Evolutionary conservation across 1,284 basidiomycete genomes (phyloP), one percentile per base, ranked within the genome.

Genomic region (Rhodofomes roseus): DNA sequence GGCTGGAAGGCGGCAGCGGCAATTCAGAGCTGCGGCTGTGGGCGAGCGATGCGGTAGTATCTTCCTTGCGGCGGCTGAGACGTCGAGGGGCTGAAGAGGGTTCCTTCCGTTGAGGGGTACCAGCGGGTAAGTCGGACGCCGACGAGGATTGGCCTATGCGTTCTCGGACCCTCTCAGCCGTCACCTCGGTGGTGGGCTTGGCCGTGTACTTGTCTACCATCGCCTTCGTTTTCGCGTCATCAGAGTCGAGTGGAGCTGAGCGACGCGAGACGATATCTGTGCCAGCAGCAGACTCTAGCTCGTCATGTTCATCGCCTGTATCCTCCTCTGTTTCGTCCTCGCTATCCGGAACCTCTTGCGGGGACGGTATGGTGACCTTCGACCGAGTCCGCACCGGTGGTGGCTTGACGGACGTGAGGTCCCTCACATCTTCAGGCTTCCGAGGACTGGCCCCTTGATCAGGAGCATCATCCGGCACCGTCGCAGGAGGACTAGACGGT

Each of bases 171-270:
- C 29, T n/a, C 27, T 12, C 9, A 5, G 12, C 14, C 14, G 25
- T 23, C 16, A 25, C 4, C 14, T 29, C 25, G 2, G 16, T 16
- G 16, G 29, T 41, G 36, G 29, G 27, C 29, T 56, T 54, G 22
- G 44, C 27, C 11, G 41, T 37, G 43, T 65, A 64, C 23, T 18
- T 16, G 20, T 61, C 56, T 5, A 66, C 62, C 61, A 63, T 60
- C n/a, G 44, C 56, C 20, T 62, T 62, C 18, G 63, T 65, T n/a
- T 59, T 56, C 23, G 55, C 65, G 54, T 68, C 67, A 61, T 66
- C 67, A 27, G 65, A 57, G 14, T 68, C 66, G 18, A 68, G 53
- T 5, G 41, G n/a, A 23, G 25, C n/a, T 11, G 55, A 25, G 9
- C 22, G 55, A n/a, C 23, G 41, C 14, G 41, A 51, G 14, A 14